Percentiles rank a stretch among this genome's conserved stretches.
These are phyloP conservation scores for Chaetomiaceae sp. DNA, from an alignment of 2,329 filamentous ascomycete genomes.

Conservation along the genomic window DNA sequence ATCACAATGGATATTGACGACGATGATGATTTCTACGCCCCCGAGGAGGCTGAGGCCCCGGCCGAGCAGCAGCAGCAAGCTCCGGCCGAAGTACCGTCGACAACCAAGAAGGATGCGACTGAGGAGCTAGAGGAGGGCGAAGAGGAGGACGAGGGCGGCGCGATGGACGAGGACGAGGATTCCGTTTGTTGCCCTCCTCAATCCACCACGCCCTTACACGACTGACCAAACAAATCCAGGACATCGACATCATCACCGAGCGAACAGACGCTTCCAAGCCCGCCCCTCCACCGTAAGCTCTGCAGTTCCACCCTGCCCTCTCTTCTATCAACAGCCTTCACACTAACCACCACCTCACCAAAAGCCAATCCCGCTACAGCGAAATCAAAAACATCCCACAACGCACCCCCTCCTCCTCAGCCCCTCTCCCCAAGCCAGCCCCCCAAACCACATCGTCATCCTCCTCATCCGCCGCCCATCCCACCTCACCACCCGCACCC, in stretches of 20 bases:
- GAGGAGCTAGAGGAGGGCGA: slow-evolving; percentile 61
- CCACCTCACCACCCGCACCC: slow-evolving; percentile 25
- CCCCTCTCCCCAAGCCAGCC: slow-evolving; percentile 39
- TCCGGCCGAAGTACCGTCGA: slow-evolving; percentile 23
- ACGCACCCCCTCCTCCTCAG: slow-evolving; percentile 50
- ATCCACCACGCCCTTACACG: background rate
- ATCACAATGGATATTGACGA: slow-evolving; percentile 60
- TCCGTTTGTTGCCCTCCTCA: slow-evolving; percentile 35
- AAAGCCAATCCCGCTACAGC: slow-evolving; percentile 57
- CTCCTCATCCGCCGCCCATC: too few relatives aligned
- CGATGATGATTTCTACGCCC: slow-evolving; percentile 62
- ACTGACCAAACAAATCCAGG: slow-evolving; percentile 35
- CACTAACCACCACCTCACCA: background rate
- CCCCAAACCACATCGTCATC: slow-evolving; percentile 29
- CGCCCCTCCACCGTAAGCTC: slow-evolving; percentile 52
- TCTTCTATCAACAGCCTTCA: background rate
- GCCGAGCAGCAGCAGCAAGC: slow-evolving; percentile 29
- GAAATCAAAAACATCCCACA: slow-evolving; percentile 63
- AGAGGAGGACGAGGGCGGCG: slow-evolving; percentile 57
- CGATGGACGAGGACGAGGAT: slow-evolving; percentile 57
- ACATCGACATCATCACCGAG: slow-evolving; percentile 65
- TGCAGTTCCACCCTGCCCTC: background rate
- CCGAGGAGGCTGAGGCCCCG: slow-evolving; percentile 47
- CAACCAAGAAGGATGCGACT: slow-evolving; percentile 32
- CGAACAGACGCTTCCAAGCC: slow-evolving; percentile 60